These are phyloP conservation scores for Atkinsonella texensis DNA, from an alignment of 2,329 filamentous ascomycete species.

Conservation along the genomic window DNA sequence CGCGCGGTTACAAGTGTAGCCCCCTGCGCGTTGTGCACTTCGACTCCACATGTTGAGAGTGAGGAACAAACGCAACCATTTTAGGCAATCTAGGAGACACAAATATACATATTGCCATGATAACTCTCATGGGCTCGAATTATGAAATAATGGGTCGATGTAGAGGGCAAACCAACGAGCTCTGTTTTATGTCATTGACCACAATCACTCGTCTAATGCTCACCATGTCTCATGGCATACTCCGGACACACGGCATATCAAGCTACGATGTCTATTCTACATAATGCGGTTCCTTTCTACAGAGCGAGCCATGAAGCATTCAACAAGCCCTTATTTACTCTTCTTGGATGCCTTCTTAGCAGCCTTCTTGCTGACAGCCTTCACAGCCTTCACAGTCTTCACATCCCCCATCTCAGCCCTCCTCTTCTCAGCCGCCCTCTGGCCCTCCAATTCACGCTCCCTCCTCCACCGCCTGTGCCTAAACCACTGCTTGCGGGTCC, in stretches of 20 bases:
- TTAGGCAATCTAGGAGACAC: too few relatives aligned
- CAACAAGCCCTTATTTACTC: conserved; percentile 14
- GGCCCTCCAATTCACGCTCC: conserved; percentile 29
- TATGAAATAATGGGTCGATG: too few relatives aligned
- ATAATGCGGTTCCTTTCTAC: background rate
- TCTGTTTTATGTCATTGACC: too few relatives aligned
- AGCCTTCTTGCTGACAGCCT: conserved; percentile 16
- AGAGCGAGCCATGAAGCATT: too few relatives aligned
- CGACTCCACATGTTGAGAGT: background rate
- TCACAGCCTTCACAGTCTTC: conserved; percentile 19
- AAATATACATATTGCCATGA: too few relatives aligned
- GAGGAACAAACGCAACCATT: background rate
- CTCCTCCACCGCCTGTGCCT: conserved; percentile 30
- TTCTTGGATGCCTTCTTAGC: conserved; percentile 25
- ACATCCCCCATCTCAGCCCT: conserved; percentile 21
- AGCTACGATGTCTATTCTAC: background rate
- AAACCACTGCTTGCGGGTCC: conserved; percentile 38
- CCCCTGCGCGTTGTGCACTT: too few relatives aligned
- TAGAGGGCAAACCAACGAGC: too few relatives aligned
- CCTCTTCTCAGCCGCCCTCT: conserved; percentile 25
- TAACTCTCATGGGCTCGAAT: too few relatives aligned
- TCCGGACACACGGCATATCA: background rate
- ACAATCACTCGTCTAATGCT: background rate
- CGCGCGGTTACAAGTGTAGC: too few relatives aligned
- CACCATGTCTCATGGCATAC: background rate